These are phyloP conservation scores for Cordyceps pruinosa DNA, from an alignment of 2,329 filamentous ascomycete genomes.

Conservation along the genomic window DNA sequence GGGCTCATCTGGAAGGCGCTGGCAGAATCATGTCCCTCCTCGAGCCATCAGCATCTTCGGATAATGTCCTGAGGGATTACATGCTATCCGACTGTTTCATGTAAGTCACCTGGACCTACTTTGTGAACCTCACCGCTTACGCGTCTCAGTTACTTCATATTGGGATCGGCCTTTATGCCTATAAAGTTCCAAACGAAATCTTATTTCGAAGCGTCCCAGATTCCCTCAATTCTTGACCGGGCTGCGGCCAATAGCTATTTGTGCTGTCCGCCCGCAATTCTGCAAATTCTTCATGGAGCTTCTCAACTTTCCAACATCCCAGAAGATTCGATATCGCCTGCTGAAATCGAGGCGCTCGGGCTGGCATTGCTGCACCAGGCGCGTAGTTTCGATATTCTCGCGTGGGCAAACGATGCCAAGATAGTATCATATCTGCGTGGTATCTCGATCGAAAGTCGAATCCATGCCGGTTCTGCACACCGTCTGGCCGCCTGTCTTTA, in stretches of 20 bases:
- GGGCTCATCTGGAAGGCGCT: slow-evolving; percentile 40
- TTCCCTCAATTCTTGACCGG: slow-evolving; percentile 31
- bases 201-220: slow-evolving; percentile 31
- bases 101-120: slow-evolving; percentile 19
- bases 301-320: slow-evolving; percentile 31
- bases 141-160: slow-evolving; percentile 34
- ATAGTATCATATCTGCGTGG: slow-evolving; percentile 29
- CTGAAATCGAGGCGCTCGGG: slow-evolving; percentile 25
- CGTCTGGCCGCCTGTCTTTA: slow-evolving; percentile 40
- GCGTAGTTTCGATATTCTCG: slow-evolving; percentile 32
- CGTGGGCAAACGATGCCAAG: slow-evolving; percentile 33
- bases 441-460: slow-evolving; percentile 28
- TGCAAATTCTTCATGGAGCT: slow-evolving; percentile 37
- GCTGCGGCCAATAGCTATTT: slow-evolving; percentile 40
- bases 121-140: neutral
- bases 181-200: slow-evolving; percentile 24
- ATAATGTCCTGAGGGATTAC: slow-evolving; percentile 35
- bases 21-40: slow-evolving; percentile 37
- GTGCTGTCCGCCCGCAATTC: slow-evolving; percentile 38
- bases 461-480: slow-evolving; percentile 36
- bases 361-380: slow-evolving; percentile 31
- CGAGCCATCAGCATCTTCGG: slow-evolving; percentile 25
- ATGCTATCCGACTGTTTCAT: slow-evolving; percentile 43
- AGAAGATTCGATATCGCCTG: slow-evolving; percentile 19
- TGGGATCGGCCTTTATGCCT: slow-evolving; percentile 38